phyloP scores from a whole-genome alignment of 164 flowering plant species.

The Dillenia turbinata region DNA sequence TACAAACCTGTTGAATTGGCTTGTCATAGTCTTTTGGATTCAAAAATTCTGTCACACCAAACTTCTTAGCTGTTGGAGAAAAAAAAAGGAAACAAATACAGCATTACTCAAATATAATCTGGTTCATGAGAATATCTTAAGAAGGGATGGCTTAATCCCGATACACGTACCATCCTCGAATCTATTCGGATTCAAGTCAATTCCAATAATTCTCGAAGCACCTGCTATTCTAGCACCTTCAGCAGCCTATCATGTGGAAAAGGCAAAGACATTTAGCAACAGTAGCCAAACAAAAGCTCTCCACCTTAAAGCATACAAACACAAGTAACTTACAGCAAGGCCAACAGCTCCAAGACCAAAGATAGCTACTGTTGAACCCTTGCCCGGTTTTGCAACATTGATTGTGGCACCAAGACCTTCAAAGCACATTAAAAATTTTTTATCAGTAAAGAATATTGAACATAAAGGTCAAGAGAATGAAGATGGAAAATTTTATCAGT shows the following conservation, averaged over 20 bases:
- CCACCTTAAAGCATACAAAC: not conserved
- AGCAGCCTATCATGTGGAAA: conserved; percentile 40
- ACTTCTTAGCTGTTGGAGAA: conserved; percentile 40
- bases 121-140: not conserved
- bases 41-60: conserved; percentile 52
- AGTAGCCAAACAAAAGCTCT: not conserved
- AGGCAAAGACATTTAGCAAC: not conserved
- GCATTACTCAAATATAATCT: not conserved
- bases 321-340: conserved; percentile 50
- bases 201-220: conserved; percentile 75
- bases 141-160: not conserved
- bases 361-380: conserved; percentile 59
- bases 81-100: not conserved
- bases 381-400: conserved; percentile 74
- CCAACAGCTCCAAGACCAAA: conserved; percentile 89
- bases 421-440: not conserved
- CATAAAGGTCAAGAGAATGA: not conserved
- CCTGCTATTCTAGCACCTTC: conserved; percentile 80
- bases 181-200: conserved; percentile 61
- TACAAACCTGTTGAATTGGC: conserved; percentile 54
- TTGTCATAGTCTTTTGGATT: conserved; percentile 43
- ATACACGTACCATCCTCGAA: conserved; percentile 45
- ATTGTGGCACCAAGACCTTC: conserved; percentile 74
- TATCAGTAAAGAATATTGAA: not conserved
- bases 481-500: too few relatives aligned